phyloP scores from a whole-genome alignment of 2,329 filamentous ascomycete species.

The Cytospora mali region DNA sequence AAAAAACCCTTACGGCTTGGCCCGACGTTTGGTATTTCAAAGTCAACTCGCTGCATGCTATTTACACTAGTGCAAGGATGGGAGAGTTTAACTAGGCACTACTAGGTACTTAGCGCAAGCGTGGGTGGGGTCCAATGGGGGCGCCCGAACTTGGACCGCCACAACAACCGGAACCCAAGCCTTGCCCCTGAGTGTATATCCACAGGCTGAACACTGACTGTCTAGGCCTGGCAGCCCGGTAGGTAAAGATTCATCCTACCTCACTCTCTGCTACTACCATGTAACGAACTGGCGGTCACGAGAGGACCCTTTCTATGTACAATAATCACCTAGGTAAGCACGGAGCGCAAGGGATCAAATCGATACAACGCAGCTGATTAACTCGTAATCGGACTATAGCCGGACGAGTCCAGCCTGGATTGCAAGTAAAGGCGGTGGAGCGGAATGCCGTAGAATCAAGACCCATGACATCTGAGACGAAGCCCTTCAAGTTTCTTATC shows the following conservation, averaged over 20 bases:
- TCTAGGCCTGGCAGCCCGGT: too few relatives aligned
- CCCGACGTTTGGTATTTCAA: slow-evolving; percentile 14
- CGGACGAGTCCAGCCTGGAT: neutral
- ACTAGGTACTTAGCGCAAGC: too few relatives aligned
- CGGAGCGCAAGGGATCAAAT: too few relatives aligned
- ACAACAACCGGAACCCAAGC: neutral
- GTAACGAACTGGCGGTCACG: neutral
- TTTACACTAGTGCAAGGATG: slow-evolving; percentile 18
- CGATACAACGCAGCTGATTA: neutral
- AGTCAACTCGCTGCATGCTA: slow-evolving; percentile 20
- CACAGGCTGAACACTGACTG: neutral
- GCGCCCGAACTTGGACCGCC: neutral
- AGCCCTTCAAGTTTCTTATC: neutral
- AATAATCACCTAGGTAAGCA: too few relatives aligned
- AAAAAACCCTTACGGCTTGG: slow-evolving; percentile 11
- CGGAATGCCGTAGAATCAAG: neutral
- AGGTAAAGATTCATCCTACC: neutral
- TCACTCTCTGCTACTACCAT: neutral
- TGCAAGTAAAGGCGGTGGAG: slow-evolving; percentile 1
- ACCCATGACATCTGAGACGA: too few relatives aligned
- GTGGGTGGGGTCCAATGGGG: slow-evolving; percentile 11
- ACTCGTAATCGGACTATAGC: neutral
- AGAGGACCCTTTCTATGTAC: too few relatives aligned
- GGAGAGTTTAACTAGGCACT: neutral
- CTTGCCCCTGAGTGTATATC: neutral